Percentiles rank a stretch among this genome's conserved stretches.
phyloP scores from a whole-genome alignment of 2,329 filamentous ascomycete genomes.

The Aspergillus hiratsukae region DNA sequence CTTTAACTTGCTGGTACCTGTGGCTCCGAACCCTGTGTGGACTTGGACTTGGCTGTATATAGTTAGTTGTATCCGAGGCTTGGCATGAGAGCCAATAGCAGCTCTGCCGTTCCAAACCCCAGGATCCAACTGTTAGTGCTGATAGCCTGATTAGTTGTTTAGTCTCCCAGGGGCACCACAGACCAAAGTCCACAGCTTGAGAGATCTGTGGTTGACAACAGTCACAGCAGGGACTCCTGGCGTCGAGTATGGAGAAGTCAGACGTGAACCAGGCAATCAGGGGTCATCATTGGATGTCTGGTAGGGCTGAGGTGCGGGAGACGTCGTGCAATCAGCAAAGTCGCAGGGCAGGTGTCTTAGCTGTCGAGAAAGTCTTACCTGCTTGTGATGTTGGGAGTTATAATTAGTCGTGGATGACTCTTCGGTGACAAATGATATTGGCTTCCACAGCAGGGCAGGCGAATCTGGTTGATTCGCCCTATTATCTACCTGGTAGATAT shows the following conservation, averaged over 20 bases:
- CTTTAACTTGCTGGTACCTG: too few relatives aligned
- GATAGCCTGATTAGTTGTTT: too few relatives aligned
- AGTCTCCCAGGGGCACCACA: too few relatives aligned
- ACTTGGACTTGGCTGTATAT: neutral
- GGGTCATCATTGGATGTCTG: neutral
- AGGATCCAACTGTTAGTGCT: neutral
- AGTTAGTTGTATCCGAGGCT: neutral
- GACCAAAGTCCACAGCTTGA: neutral
- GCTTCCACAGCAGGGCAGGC: neutral
- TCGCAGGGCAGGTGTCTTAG: neutral
- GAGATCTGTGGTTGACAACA: neutral
- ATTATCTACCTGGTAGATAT: neutral
- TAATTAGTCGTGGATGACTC: neutral
- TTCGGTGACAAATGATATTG: neutral
- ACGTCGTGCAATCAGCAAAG: neutral
- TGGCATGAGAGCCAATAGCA: neutral
- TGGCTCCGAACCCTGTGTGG: neutral
- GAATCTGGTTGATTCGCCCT: neutral
- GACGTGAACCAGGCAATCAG: neutral
- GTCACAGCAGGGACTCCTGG: neutral
- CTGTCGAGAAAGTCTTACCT: neutral
- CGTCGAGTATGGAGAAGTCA: neutral
- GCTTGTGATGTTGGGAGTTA: neutral
- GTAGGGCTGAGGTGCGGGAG: constrained; percentile 6
- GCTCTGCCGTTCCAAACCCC: neutral